Evolutionary conservation across 225 moss, liverwort and hornwort genomes (phyloP).

Genomic region (Polytrichum commune): DNA sequence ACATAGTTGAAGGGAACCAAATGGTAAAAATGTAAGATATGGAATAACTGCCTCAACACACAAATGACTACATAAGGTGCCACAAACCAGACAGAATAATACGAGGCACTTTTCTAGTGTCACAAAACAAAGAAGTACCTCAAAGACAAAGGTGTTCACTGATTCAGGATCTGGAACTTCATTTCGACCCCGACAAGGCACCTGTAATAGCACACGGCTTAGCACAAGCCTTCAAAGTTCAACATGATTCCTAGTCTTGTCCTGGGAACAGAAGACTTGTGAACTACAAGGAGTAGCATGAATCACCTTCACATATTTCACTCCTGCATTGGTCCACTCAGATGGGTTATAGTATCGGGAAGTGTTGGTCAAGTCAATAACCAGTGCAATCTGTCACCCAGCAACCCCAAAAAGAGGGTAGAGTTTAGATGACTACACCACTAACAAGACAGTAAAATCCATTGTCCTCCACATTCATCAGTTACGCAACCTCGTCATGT

Average conservation of each 20-base stretch:
- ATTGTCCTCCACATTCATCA: too few relatives aligned
- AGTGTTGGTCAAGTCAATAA: constrained; percentile 94
- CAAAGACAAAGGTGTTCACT: constrained; percentile 89
- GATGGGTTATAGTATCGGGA: constrained; percentile 82
- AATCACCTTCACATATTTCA: constrained; percentile 88
- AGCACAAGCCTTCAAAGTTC: neutral
- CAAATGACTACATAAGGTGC: too few relatives aligned
- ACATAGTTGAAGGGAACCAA: too few relatives aligned
- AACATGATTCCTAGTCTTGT: neutral
- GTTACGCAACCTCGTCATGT: too few relatives aligned
- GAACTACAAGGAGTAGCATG: neutral
- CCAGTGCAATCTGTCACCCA: constrained; percentile 70
- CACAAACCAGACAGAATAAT: too few relatives aligned
- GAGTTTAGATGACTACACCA: too few relatives aligned
- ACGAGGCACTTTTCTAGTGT: too few relatives aligned
- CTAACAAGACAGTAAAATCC: too few relatives aligned
- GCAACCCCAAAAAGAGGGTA: neutral
- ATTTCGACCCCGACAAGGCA: constrained; percentile 91
- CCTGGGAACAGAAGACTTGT: neutral
- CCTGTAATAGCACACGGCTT: constrained; percentile 26
- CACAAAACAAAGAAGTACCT: constrained; percentile 39
- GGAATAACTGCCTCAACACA: too few relatives aligned
- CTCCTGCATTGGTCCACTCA: constrained; percentile 89
- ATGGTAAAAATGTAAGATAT: too few relatives aligned
- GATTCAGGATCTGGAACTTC: constrained; percentile 98